These are phyloP conservation scores for Sarcodon sp. DNA, from an alignment of 768 basidiomycete genomes.

Conservation along the genomic window DNA sequence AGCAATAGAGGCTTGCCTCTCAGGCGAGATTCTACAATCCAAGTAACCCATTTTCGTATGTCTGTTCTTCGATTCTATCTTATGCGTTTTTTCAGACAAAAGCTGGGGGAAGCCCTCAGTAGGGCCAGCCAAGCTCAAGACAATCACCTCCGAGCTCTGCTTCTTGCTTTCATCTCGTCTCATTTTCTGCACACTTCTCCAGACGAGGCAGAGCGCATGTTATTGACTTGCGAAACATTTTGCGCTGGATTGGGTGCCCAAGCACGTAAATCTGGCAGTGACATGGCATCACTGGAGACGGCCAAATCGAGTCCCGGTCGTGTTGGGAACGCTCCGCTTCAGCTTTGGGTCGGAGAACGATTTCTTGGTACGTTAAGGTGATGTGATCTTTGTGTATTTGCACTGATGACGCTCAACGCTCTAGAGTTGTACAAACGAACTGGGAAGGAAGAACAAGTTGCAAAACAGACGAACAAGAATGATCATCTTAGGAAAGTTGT, in stretches of 20 bases:
- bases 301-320: conserved; percentile 1
- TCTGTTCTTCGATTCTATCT: neutral
- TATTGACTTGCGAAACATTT: conserved; percentile 56
- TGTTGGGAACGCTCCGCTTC: conserved; percentile 49
- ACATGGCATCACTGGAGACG: conserved; percentile 7
- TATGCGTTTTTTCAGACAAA: conserved; percentile 24
- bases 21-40: conserved; percentile 41
- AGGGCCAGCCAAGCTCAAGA: conserved; percentile 47
- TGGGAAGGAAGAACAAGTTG: conserved; percentile 33
- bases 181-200: conserved; percentile 62
- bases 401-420: conserved; percentile 1
- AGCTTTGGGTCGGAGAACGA: conserved; percentile 65
- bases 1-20: conserved; percentile 34
- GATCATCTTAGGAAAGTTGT: conserved; percentile 12
- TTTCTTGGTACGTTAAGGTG: conserved; percentile 36
- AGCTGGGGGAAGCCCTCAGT: conserved; percentile 47
- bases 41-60: conserved; percentile 31
- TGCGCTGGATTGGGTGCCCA: conserved; percentile 58
- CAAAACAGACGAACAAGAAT: conserved; percentile 35
- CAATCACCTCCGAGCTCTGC: conserved; percentile 60
- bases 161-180: conserved; percentile 53
- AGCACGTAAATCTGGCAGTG: conserved; percentile 10
- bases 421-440: conserved; percentile 46
- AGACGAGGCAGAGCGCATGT: conserved; percentile 54
- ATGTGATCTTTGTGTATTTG: neutral